Base-by-base conservation (phyloP, 129 eudicot genomes). In the Flaveria brownii region DNA sequence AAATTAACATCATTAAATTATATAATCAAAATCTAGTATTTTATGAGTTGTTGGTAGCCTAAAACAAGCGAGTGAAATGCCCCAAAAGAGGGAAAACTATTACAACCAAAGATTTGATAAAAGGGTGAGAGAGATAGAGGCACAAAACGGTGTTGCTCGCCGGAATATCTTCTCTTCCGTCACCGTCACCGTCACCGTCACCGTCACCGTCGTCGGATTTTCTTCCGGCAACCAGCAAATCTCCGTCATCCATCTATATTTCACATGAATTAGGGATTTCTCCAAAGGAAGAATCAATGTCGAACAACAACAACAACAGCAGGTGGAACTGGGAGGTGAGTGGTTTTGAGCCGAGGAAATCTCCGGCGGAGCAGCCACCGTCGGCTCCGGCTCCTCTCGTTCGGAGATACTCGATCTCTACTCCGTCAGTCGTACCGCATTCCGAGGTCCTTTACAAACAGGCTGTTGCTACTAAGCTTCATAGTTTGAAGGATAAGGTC, bases 271-370 rank as follows among this genome's bases (percentile, higher is more conserved):
- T 74, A 71, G 74, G 77, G 74, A 12, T 72, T 72, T 36, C 39
- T 68, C 2, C 5, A 52, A 82, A 91, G 86, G 92, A 83, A 85
- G 78, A 90, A 61, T 70, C 11, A 79, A 79, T 87, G 84, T 88
- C 86, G 87, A 90, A 80, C 70, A 85, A 82, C 75, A 85, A 81
- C 76, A 90, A 80, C 66, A 85, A 82, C 75, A 85, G 79, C 76
- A 80, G 93, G 73, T 95, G 99, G 99, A 91, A 80, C 83, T 95
- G 99, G 99, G 99, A 95, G 73, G 99, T 95, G 59, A 23, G 96
- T 16, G 99, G 99, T 15, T 95, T 95, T 71, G 90, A 87, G 70
- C 92, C 99, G 43, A 81, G 85, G 85, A 91, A 86, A 80, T 78
- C 92, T 46, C 81, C 82, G 68, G 47, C 79, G 56, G 81, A 80